Percentiles rank a stretch among this genome's conserved stretches.
phyloP scores from a whole-genome alignment of 2,329 filamentous ascomycete genomes.

The Paecilomyces dactylethromorphus region DNA sequence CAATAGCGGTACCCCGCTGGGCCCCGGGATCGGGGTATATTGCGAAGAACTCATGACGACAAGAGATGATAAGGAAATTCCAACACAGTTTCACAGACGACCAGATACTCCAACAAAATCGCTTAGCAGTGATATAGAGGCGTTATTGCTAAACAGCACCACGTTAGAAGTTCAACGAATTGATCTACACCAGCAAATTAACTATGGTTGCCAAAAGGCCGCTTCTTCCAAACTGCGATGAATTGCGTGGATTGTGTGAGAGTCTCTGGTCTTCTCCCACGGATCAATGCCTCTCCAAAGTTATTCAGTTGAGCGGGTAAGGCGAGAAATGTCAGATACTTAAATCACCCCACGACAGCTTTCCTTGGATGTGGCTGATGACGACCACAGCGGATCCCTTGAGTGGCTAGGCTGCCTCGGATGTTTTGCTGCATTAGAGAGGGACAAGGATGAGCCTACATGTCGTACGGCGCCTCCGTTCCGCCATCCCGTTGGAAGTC shows the following conservation, averaged over 20 bases:
- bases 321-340: background rate
- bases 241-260: background rate
- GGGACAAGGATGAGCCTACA: too few species aligned
- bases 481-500: background rate
- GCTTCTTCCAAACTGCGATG: background rate
- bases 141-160: background rate
- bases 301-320: background rate
- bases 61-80: background rate
- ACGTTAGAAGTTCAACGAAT: background rate
- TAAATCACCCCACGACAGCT: background rate
- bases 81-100: background rate
- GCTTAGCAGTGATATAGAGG: background rate
- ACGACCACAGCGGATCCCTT: background rate
- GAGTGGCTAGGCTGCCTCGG: background rate
- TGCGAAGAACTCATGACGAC: background rate
- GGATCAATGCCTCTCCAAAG: background rate
- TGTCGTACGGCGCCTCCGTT: background rate
- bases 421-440: background rate
- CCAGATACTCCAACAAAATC: background rate
- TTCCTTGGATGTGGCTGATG: background rate
- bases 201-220: background rate
- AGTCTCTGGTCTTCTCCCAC: background rate
- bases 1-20: constrained; percentile 57
- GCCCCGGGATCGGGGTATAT: constrained; percentile 50
- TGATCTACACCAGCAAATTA: background rate